phyloP scores from a whole-genome alignment of 306 rosid genomes.

The Malus sylvestris region DNA sequence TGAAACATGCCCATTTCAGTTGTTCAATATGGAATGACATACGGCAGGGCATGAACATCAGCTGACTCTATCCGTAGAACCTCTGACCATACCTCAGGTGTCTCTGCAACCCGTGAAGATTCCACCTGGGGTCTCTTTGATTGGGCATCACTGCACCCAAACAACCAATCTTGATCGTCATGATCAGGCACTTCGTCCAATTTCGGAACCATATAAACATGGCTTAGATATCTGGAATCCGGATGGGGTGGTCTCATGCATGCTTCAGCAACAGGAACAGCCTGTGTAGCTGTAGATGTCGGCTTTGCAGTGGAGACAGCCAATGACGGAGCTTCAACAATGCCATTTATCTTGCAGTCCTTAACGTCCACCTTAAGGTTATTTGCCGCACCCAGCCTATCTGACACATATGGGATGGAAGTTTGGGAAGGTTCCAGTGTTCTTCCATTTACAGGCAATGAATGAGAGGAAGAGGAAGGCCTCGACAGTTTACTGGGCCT shows the following conservation, averaged over 20 bases:
- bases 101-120: constrained; percentile 35
- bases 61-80: constrained; percentile 56
- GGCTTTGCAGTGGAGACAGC: constrained; percentile 36
- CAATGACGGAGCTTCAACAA: constrained; percentile 37
- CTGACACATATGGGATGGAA: constrained; percentile 36
- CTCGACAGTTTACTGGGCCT: constrained; percentile 61
- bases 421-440: constrained; percentile 47
- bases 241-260: constrained; percentile 62
- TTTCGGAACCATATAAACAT: constrained; percentile 62
- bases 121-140: constrained; percentile 32
- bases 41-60: constrained; percentile 69
- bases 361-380: constrained; percentile 40
- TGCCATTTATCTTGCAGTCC: constrained; percentile 58
- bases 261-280: constrained; percentile 28
- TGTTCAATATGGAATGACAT: constrained; percentile 78
- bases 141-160: constrained; percentile 33
- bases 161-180: constrained; percentile 72
- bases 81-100: constrained; percentile 75
- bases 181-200: constrained; percentile 42
- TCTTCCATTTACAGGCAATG: constrained; percentile 63
- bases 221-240: constrained; percentile 53
- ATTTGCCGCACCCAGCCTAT: constrained; percentile 29
- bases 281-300: constrained; percentile 15
- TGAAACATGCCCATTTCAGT: constrained; percentile 19
- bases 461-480: constrained; percentile 41